Evolutionary conservation across 164 flowering plant species (phyloP), one percentile per base, ranked within the genome.

Genomic region (Vitis cinerea): DNA sequence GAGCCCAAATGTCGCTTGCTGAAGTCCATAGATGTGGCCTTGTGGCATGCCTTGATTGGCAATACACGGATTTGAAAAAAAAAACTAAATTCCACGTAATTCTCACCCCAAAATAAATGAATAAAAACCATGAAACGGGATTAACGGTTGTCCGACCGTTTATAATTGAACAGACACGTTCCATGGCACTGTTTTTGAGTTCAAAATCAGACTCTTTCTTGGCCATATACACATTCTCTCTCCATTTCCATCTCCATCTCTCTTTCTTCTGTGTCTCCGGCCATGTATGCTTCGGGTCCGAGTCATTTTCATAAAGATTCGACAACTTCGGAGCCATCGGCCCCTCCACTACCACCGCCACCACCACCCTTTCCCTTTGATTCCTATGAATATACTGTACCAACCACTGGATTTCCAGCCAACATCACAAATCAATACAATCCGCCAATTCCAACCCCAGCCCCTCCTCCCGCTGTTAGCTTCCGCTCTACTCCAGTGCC

Each of bases 401-500:
- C 56, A 12, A 19, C 44, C 4, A 51, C 56, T 1, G 67, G 67
- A 29, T 19, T 64, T 52, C 59, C 47, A 50, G 59, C 27, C 30
- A 17, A 64, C 15, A 49, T n/a, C 23, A 17, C 16, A 12, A 30
- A 64, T 19, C 67, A 23, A 50, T 4, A 31, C 7, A 7, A 13
- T 30, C 15, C 15, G 15, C 47, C 54, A 19, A 19, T 13, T 6
- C 19, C 63, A 37, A 37, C 44, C 51, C 13, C 16, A 3, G 0
- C 15, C 14, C 12, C 56, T 6, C 44, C 44, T 3, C 44, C 44
- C 44, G 44, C 44, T 37, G 44, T 37, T 37, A 37, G 7, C 44
- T 37, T 6, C 7, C 44, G 7, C 44, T 37, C 44, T 3, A 3
- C 80, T 56, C 82, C 76, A 14, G 62, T 50, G 37, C 75, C 83